phyloP scores from a whole-genome alignment of 768 basidiomycete species.

The Suillus fuscotomentosus region DNA sequence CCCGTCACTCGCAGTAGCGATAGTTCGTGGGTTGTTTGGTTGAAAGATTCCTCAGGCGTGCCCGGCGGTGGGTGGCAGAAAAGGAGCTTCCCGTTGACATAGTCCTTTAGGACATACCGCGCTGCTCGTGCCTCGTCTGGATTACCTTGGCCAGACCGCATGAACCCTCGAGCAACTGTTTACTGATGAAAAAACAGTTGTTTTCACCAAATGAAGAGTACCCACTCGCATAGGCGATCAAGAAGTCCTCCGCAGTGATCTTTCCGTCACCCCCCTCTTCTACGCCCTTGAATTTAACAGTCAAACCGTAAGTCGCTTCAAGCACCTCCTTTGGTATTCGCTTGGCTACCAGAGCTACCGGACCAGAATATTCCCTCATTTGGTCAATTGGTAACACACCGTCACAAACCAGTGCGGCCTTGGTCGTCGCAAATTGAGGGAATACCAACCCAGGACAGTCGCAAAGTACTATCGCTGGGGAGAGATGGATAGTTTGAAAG shows the following conservation, averaged over 20 bases:
- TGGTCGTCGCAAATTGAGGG: slow-evolving; percentile 96
- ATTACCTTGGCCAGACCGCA: slow-evolving; percentile 92
- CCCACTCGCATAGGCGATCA: slow-evolving; percentile 92
- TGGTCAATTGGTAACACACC: slow-evolving; percentile 98
- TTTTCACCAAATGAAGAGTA: slow-evolving; percentile 17
- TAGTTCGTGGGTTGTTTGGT: slow-evolving; percentile 62
- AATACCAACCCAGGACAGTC: slow-evolving; percentile 99
- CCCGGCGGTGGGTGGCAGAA: slow-evolving; percentile 90
- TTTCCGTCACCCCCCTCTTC: slow-evolving; percentile 88
- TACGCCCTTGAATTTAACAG: slow-evolving; percentile 55
- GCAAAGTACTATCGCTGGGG: slow-evolving; percentile 80
- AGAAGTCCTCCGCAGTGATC: slow-evolving; percentile 73
- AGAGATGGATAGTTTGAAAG: slow-evolving; percentile 97
- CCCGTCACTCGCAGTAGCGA: slow-evolving; percentile 57
- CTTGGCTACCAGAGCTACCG: slow-evolving; percentile 71
- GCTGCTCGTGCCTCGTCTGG: slow-evolving; percentile 96
- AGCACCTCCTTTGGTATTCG: slow-evolving; percentile 80
- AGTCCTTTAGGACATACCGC: slow-evolving; percentile 92
- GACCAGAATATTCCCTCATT: slow-evolving; percentile 89
- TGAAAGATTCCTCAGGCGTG: slow-evolving; percentile 66
- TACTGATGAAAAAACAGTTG: slow-evolving; percentile 17
- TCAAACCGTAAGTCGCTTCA: slow-evolving; percentile 88
- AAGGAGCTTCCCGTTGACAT: slow-evolving; percentile 90
- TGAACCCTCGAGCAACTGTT: slow-evolving; percentile 89
- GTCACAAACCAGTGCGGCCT: slow-evolving; percentile 94